Percentiles rank a stretch among this genome's conserved stretches.
These are phyloP conservation scores for Mycena latifolia DNA, from an alignment of 768 basidiomycete species.

Conservation along the genomic window DNA sequence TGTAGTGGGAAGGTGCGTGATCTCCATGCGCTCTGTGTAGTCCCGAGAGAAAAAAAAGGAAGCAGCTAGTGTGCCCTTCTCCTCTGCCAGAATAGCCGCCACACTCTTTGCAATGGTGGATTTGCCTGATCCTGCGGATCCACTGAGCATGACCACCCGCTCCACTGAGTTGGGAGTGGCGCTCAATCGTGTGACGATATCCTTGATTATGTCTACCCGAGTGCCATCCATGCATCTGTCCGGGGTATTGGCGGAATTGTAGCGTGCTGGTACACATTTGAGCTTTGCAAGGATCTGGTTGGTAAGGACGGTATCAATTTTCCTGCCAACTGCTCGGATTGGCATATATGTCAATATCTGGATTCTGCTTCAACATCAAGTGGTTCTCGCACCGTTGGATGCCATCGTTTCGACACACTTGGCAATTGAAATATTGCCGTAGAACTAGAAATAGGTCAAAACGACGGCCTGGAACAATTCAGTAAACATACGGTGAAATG, in stretches of 20 bases:
- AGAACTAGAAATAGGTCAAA: too few species aligned
- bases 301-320: too few species aligned
- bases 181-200: not conserved
- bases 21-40: not conserved
- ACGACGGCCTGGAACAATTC: too few species aligned
- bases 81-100: not conserved
- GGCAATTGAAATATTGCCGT: not conserved
- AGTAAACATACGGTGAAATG: too few species aligned
- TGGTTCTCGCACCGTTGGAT: too few species aligned
- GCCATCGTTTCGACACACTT: too few species aligned
- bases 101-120: constrained; percentile 6
- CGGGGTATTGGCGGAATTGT: not conserved
- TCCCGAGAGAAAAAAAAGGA: not conserved
- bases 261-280: constrained; percentile 3
- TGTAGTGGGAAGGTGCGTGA: not conserved
- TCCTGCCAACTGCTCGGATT: too few species aligned
- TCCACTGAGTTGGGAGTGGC: not conserved
- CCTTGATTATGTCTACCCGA: not conserved
- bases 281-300: not conserved
- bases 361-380: too few species aligned
- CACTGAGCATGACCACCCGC: not conserved
- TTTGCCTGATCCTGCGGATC: not conserved
- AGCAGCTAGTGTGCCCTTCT: not conserved
- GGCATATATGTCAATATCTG: too few species aligned
- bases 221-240: not conserved